These are phyloP conservation scores for Lathyrus tuberosus DNA, from an alignment of 306 rosid species.

Conservation along the genomic window DNA sequence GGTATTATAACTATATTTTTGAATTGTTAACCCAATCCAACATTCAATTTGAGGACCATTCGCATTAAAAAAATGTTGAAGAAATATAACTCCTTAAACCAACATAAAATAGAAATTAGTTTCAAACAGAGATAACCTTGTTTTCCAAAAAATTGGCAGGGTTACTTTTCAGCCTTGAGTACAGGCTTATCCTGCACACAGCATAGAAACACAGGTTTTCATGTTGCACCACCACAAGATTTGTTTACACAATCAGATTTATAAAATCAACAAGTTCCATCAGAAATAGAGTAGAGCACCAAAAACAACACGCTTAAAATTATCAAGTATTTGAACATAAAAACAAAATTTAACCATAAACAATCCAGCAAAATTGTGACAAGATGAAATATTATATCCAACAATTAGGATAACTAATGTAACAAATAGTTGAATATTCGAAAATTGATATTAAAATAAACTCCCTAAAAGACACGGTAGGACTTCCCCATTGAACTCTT, in stretches of 20 bases:
- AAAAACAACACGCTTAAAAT: conserved; percentile 9
- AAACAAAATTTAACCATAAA: not conserved
- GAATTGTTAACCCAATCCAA: too few relatives aligned
- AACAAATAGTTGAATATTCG: conserved; percentile 11
- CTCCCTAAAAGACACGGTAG: conserved; percentile 52
- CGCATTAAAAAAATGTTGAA: too few relatives aligned
- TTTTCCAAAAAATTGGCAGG: too few relatives aligned
- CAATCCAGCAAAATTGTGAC: conserved; percentile 17
- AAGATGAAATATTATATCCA: conserved; percentile 22
- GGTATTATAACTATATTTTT: too few relatives aligned
- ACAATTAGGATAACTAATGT: conserved; percentile 18
- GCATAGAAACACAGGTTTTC: not conserved
- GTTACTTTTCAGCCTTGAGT: too few relatives aligned
- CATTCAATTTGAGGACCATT: too few relatives aligned
- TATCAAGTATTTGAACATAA: conserved; percentile 12
- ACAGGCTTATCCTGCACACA: too few relatives aligned
- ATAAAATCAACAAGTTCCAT: too few relatives aligned
- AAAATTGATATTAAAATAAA: not conserved
- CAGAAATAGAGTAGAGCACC: not conserved
- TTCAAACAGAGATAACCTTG: too few relatives aligned
- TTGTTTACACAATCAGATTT: not conserved
- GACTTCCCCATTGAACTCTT: conserved; percentile 78
- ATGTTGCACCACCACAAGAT: not conserved
- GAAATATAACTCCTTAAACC: too few relatives aligned
- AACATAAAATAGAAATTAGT: too few relatives aligned